Evolutionary conservation across 1,284 basidiomycete species (phyloP).

Genomic region (Phaffia rhodozyma): DNA sequence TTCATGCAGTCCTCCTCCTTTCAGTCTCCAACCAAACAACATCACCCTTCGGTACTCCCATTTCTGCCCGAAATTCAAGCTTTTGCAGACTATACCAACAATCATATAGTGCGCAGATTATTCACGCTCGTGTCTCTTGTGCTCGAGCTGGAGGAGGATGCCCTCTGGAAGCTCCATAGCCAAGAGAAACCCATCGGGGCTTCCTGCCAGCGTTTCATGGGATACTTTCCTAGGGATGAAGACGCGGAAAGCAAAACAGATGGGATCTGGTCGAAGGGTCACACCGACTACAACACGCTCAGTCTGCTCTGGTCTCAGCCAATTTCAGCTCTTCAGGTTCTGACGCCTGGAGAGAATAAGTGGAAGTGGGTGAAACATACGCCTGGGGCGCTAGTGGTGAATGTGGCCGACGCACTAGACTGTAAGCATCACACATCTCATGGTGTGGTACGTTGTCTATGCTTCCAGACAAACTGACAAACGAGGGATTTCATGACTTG

Average conservation of each 20-base stretch:
- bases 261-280: constrained; percentile 33
- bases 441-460: neutral
- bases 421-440: constrained; percentile 19
- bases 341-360: constrained; percentile 30
- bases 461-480: too few species aligned
- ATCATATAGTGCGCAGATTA: constrained; percentile 32
- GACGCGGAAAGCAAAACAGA: constrained; percentile 29
- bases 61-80: constrained; percentile 29
- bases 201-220: constrained; percentile 32
- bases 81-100: constrained; percentile 33
- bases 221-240: constrained; percentile 31
- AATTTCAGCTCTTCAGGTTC: constrained; percentile 34
- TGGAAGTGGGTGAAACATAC: constrained; percentile 35
- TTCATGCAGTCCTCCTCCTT: neutral
- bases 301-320: constrained; percentile 35
- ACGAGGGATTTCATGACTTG: neutral
- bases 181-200: constrained; percentile 28
- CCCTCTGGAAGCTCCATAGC: constrained; percentile 32
- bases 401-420: constrained; percentile 23
- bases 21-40: neutral
- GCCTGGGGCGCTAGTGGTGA: constrained; percentile 22
- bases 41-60: constrained; percentile 20
- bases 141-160: constrained; percentile 32
- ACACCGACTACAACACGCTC: constrained; percentile 34
- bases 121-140: constrained; percentile 31